Percentiles rank a stretch among this genome's conserved stretches.
Evolutionary conservation across 176 grass and related monocot genomes (phyloP).

Genomic region (Oryza meyeriana): DNA sequence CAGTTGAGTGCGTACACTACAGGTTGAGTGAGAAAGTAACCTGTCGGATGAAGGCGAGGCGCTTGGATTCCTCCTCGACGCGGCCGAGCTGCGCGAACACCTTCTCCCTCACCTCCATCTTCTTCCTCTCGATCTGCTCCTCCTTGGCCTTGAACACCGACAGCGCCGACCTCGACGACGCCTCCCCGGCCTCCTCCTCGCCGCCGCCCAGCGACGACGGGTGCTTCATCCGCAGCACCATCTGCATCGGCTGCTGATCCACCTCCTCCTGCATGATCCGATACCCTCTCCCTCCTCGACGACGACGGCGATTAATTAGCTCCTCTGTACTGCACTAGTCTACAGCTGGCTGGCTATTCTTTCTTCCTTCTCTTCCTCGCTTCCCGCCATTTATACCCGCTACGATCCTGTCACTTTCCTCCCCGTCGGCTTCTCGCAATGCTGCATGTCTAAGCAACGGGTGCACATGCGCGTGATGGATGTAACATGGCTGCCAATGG

Average conservation of each 20-base stretch:
- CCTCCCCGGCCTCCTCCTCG: slow-evolving; percentile 44
- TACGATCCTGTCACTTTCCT: not conserved
- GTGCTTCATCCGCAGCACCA: slow-evolving; percentile 72
- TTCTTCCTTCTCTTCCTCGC: slow-evolving; percentile 14
- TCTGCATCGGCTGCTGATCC: slow-evolving; percentile 68
- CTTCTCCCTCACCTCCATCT: slow-evolving; percentile 85
- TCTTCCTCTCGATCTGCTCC: slow-evolving; percentile 87
- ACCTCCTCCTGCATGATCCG: slow-evolving; percentile 52
- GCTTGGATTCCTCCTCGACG: slow-evolving; percentile 89
- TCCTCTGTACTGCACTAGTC: not conserved
- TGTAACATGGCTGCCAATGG: not conserved
- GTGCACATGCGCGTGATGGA: not conserved
- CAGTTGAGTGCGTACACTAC: no score
- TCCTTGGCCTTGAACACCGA: slow-evolving; percentile 91
- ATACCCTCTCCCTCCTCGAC: not conserved
- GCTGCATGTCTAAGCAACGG: slow-evolving; percentile 44
- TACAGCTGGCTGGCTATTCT: slow-evolving; percentile 2
- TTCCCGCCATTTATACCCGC: slow-evolving; percentile 34
- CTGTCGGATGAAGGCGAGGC: slow-evolving; percentile 71
- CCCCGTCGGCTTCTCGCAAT: not conserved
- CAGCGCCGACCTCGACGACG: slow-evolving; percentile 63
- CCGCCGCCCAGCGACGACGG: slow-evolving; percentile 31
- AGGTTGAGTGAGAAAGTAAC: slow-evolving; percentile 19
- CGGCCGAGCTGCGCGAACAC: slow-evolving; percentile 85
- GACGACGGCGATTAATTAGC: not conserved